Evolutionary conservation across 2,329 filamentous ascomycete species (phyloP).

Genomic region (Cladophialophora carrionii): DNA sequence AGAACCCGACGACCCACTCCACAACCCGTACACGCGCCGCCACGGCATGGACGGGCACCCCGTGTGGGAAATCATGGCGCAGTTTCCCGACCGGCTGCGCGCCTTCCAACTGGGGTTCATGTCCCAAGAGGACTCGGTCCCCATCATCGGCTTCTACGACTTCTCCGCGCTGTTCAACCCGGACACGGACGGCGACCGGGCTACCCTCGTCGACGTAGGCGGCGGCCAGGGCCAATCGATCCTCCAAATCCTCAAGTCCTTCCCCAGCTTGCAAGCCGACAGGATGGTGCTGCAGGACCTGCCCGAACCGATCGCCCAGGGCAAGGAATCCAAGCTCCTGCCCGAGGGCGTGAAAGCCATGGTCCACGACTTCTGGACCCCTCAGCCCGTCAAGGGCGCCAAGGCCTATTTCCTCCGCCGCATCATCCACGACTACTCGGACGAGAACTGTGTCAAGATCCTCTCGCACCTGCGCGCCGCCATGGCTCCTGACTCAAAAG

Average conservation of each 20-base stretch:
- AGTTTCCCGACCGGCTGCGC: constrained; percentile 38
- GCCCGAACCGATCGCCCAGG: constrained; percentile 17
- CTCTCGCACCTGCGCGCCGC: constrained; percentile 36
- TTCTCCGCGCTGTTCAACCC: constrained; percentile 14
- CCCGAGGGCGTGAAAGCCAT: constrained; percentile 27
- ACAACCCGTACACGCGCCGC: constrained; percentile 40
- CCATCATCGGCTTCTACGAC: constrained; percentile 31
- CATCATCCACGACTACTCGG: constrained; percentile 41
- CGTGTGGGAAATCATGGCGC: constrained; percentile 40
- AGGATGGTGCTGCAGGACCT: constrained; percentile 32
- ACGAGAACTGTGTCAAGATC: constrained; percentile 36
- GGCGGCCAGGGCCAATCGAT: constrained; percentile 34
- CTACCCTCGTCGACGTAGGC: constrained; percentile 33
- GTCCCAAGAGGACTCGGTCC: constrained; percentile 21
- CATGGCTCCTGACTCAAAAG: constrained; percentile 34
- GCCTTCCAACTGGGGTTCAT: constrained; percentile 41
- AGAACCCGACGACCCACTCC: constrained; percentile 23
- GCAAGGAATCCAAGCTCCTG: constrained; percentile 24
- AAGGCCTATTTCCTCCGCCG: constrained; percentile 43
- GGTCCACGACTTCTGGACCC: constrained; percentile 35
- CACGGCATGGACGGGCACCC: constrained; percentile 36
- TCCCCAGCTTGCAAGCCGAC: constrained; percentile 19
- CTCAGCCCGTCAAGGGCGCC: constrained; percentile 36
- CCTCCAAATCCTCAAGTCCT: constrained; percentile 24
- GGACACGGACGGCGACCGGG: constrained; percentile 20